Conservation (phyloP, 1,284 basidiomycete genomes). For the Cryptococcus amylolentus region DNA sequence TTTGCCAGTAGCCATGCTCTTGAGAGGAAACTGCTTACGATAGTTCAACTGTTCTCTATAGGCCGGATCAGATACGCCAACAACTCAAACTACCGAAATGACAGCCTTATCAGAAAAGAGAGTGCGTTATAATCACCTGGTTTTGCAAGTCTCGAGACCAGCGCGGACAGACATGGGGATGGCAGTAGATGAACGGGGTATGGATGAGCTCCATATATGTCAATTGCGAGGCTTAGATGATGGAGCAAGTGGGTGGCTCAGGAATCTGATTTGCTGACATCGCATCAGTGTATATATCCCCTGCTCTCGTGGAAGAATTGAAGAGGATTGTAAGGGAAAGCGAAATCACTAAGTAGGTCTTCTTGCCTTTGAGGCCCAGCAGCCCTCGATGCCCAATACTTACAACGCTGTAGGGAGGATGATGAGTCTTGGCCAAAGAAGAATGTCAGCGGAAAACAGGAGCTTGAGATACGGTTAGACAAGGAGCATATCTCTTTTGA, state of each 20-base stretch:
- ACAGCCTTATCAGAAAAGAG: slow-evolving; percentile 96
- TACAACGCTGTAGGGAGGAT: slow-evolving; percentile 70
- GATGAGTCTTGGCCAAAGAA: slow-evolving; percentile 98
- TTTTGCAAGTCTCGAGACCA: neutral
- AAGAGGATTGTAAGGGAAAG: slow-evolving; percentile 91
- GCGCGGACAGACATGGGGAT: neutral
- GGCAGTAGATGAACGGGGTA: neutral
- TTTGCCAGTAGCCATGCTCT: neutral
- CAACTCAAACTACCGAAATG: slow-evolving; percentile 98
- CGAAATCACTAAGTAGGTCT: slow-evolving; percentile 85
- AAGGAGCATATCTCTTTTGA: slow-evolving; percentile 97
- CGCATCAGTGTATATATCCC: slow-evolving; percentile 82
- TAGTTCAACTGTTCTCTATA: slow-evolving; percentile 6
- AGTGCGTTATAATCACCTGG: slow-evolving; percentile 59
- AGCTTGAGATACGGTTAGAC: slow-evolving; percentile 89
- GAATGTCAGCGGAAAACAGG: slow-evolving; percentile 96
- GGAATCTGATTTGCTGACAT: neutral
- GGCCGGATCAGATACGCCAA: slow-evolving; percentile 93
- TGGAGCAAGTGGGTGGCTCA: neutral
- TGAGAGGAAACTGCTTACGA: neutral
- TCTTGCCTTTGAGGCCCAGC: neutral
- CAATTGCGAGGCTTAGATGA: neutral
- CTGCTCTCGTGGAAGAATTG: slow-evolving; percentile 85
- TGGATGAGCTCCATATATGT: neutral
- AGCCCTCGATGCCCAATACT: neutral